phyloP scores from a whole-genome alignment of 2,329 filamentous ascomycete species.

The Coniochaeta hoffmannii region DNA sequence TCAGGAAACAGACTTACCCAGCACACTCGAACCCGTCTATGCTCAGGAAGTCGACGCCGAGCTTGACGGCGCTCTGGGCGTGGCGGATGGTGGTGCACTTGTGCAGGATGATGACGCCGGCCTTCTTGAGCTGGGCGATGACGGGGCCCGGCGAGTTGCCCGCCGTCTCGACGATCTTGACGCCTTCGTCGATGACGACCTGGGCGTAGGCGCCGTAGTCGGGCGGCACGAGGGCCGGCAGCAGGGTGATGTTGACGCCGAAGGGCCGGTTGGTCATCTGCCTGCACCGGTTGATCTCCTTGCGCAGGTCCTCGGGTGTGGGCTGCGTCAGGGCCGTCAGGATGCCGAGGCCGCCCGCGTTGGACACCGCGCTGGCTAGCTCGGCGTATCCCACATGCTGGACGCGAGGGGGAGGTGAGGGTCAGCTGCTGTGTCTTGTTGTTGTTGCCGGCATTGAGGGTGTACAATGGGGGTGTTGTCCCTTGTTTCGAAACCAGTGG shows the following conservation, averaged over 20 bases:
- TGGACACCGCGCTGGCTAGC: slow-evolving; percentile 67
- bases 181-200: slow-evolving; percentile 86
- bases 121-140: slow-evolving; percentile 79
- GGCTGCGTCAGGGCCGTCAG: slow-evolving; percentile 89
- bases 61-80: slow-evolving; percentile 82
- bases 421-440: not conserved
- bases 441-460: too few relatives aligned
- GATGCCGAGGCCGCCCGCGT: slow-evolving; percentile 76
- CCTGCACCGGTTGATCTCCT: slow-evolving; percentile 84
- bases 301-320: slow-evolving; percentile 81
- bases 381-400: slow-evolving; percentile 77
- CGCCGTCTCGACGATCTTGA: slow-evolving; percentile 71
- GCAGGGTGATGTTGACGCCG: slow-evolving; percentile 89
- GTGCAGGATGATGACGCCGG: slow-evolving; percentile 74
- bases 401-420: not conserved
- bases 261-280: slow-evolving; percentile 75
- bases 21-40: slow-evolving; percentile 99
- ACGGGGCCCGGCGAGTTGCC: slow-evolving; percentile 70
- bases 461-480: not conserved
- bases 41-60: slow-evolving; percentile 92
- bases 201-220: slow-evolving; percentile 90
- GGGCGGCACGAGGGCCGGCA: slow-evolving; percentile 81
- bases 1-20: slow-evolving; percentile 40
- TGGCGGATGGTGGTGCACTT: slow-evolving; percentile 97
- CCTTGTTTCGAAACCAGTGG: not conserved